A percentile compares a stretch with the other conserved stretches of the same genome.
Conservation (phyloP, 805 yeast species). For the Cyberlindnera saturnus region DNA sequence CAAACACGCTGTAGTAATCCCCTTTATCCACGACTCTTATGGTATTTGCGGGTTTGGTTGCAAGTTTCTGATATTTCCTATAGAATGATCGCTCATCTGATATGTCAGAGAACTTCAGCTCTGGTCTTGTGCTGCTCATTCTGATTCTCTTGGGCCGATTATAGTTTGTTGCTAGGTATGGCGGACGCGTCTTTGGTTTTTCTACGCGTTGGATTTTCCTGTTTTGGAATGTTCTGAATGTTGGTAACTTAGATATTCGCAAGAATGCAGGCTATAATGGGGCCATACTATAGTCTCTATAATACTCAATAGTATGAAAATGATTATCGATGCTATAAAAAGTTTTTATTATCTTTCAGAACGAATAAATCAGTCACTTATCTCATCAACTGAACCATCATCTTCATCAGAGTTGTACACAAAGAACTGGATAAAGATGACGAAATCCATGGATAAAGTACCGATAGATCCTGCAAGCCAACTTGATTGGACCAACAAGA, state of each 20-base stretch:
- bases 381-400: conserved; percentile 11
- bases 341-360: too few relatives aligned
- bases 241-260: too few relatives aligned
- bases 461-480: conserved; percentile 94
- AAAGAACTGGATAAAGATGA: conserved; percentile 83
- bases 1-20: conserved; percentile 73
- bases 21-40: conserved; percentile 75
- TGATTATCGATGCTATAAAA: too few relatives aligned
- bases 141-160: not conserved
- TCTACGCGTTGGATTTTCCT: not conserved
- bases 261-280: too few relatives aligned
- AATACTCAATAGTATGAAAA: too few relatives aligned
- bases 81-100: conserved; percentile 45
- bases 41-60: conserved; percentile 42
- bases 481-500: conserved; percentile 74
- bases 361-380: not conserved
- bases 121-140: conserved; percentile 38
- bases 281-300: too few relatives aligned
- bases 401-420: conserved; percentile 39
- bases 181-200: not conserved
- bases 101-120: conserved; percentile 49
- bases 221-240: too few relatives aligned
- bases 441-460: conserved; percentile 75
- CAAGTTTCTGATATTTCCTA: conserved; percentile 38
- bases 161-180: not conserved